These are phyloP conservation scores for Golubevia sp. DNA, from an alignment of 1,284 basidiomycete species.

Conservation along the genomic window DNA sequence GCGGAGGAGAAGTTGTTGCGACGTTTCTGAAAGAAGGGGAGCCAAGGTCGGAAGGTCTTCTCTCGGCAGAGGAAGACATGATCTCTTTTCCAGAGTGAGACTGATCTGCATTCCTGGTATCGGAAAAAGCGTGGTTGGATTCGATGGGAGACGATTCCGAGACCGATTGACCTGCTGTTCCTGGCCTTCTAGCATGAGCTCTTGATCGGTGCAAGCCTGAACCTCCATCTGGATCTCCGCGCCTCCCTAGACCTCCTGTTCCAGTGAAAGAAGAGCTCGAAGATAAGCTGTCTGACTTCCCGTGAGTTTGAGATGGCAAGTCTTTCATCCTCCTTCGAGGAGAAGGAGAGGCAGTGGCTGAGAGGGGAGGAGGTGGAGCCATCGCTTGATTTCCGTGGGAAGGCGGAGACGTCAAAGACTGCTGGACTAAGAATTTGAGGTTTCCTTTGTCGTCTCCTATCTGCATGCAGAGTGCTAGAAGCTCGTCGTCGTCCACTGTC, in stretches of 20 bases:
- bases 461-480: slow-evolving; percentile 53
- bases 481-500: slow-evolving; percentile 49
- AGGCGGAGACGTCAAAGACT: slow-evolving; percentile 20
- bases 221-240: slow-evolving; percentile 7
- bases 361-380: slow-evolving; percentile 25
- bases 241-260: slow-evolving; percentile 13
- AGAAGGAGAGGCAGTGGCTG: neutral
- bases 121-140: neutral
- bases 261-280: slow-evolving; percentile 42
- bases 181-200: slow-evolving; percentile 25
- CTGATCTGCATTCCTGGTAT: neutral
- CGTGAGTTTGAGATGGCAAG: slow-evolving; percentile 16
- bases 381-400: slow-evolving; percentile 23
- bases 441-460: slow-evolving; percentile 55
- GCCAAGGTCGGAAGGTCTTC: neutral
- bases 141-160: neutral
- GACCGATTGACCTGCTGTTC: slow-evolving; percentile 1
- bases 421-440: slow-evolving; percentile 53
- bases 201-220: slow-evolving; percentile 26
- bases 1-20: neutral
- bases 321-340: slow-evolving; percentile 17
- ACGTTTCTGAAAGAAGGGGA: neutral
- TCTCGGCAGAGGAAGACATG: neutral
- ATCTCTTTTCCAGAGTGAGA: neutral
- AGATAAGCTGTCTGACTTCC: slow-evolving; percentile 25